phyloP scores from a whole-genome alignment of 331 rosid genomes.

The Malus hybrid region DNA sequence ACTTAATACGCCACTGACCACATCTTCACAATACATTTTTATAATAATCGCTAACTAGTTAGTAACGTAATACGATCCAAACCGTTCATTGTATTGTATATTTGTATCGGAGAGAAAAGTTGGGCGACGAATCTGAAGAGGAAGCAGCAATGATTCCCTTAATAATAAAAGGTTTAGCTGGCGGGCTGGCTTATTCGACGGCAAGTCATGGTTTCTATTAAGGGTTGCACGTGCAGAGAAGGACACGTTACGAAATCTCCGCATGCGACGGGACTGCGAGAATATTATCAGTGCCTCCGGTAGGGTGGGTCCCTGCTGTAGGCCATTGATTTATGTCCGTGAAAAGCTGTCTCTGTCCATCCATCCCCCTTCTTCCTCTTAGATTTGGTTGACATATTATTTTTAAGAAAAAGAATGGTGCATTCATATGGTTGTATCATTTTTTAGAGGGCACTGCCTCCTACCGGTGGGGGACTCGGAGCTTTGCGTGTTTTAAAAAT shows the following conservation, averaged over 20 bases:
- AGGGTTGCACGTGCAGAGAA: constrained; percentile 1
- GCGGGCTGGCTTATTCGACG: constrained; percentile 10
- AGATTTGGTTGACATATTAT: background rate
- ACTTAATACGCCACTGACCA: background rate
- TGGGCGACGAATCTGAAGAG: constrained; percentile 75
- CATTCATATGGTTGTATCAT: background rate
- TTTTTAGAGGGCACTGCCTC: background rate
- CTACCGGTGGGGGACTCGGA: background rate
- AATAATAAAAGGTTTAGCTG: background rate
- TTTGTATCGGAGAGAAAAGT: constrained; percentile 34
- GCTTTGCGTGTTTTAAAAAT: background rate
- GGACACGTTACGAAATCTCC: constrained; percentile 5
- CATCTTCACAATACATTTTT: too few relatives aligned
- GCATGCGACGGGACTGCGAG: constrained; percentile 7
- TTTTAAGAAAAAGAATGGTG: background rate
- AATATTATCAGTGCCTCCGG: constrained; percentile 4
- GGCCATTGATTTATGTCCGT: background rate
- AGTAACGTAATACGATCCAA: background rate
- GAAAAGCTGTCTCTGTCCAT: background rate
- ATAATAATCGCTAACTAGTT: too few relatives aligned
- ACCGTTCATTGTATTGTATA: background rate
- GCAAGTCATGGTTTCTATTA: background rate
- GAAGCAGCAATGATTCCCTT: constrained; percentile 14
- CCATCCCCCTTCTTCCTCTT: background rate
- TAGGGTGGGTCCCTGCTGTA: background rate